phyloP scores from a whole-genome alignment of 2,329 filamentous ascomycete species.

The Ascochyta lentis region DNA sequence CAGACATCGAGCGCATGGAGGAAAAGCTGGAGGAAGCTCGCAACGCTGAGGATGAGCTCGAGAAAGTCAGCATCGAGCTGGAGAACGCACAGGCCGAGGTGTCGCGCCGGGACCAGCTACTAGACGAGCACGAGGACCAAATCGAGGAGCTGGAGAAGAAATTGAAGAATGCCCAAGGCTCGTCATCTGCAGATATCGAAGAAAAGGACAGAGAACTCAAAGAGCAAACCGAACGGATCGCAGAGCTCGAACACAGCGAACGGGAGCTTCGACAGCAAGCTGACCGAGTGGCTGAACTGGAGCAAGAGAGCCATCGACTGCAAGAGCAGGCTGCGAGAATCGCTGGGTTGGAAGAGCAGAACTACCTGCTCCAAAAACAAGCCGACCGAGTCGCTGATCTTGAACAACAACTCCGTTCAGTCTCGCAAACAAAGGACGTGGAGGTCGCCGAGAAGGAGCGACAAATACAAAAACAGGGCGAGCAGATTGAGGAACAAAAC shows the following conservation, averaged over 20 bases:
- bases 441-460: conserved; percentile 38
- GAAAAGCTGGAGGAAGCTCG: conserved; percentile 43
- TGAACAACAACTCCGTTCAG: conserved; percentile 33
- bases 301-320: conserved; percentile 42
- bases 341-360: conserved; percentile 35
- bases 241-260: conserved; percentile 26
- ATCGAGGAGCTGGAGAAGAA: conserved; percentile 45
- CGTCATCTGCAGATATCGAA: conserved; percentile 35
- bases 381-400: conserved; percentile 12
- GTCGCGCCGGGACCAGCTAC: conserved; percentile 40
- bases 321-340: conserved; percentile 39
- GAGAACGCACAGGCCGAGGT: conserved; percentile 45
- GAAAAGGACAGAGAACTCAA: conserved; percentile 41
- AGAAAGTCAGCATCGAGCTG: conserved; percentile 45
- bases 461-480: conserved; percentile 37
- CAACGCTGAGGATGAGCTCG: conserved; percentile 42
- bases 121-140: conserved; percentile 49
- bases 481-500: conserved; percentile 42
- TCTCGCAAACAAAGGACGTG: conserved; percentile 31
- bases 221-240: conserved; percentile 39
- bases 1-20: conserved; percentile 45
- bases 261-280: conserved; percentile 11
- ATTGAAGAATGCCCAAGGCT: conserved; percentile 39
- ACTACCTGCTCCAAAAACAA: conserved; percentile 30
- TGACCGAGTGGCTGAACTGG: conserved; percentile 23